Base-by-base conservation (phyloP, 495 filamentous ascomycete genomes). In the Penicillium tannophilum region DNA sequence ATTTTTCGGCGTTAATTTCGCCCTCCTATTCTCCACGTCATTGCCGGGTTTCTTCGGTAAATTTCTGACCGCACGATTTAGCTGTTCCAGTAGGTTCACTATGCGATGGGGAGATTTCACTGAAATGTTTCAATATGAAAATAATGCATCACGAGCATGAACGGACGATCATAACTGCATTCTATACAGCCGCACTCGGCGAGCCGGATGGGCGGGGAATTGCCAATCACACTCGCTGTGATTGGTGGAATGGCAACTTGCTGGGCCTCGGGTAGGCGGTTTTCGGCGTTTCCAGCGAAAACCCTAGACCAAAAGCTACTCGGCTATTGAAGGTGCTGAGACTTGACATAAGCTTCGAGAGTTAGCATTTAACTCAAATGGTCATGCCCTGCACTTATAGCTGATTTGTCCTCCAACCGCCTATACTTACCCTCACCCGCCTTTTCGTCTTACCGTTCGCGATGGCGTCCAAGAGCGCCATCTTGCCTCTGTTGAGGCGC, bases 401-500 rank as follows among this genome's bases (percentile, higher is more conserved):
- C 7, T 39, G 9, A 28, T 20, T 48, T 12, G 26, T 20, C 36
- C 16, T 28, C 45, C 16, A 17, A 50, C 19, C 46, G 20, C 44
- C 20, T 2, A 23, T 23, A 23, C 20, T 30, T 19, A 52, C 16
- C 28, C 36, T 46, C 39, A 28, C 47, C 11, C 48, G 44, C 46
- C 42, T 42, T 44, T 26, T 19, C 36, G n/a, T 28, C 49, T 7
- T 28, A 28, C 28, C 28, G 4, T 28, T 4, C 62, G 48, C 62
- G 30, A 79, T 80, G 77, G 75, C 75, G 55, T 76, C 77, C 11
- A 78, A 70, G 70, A 60, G 69, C 56, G 70, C 72, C 50, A 69
- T 76, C 36, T 54, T 76, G 67, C 74, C 75, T 68, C 69, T 79
- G 54, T 49, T 80, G 71, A 78, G 75, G 71, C 75, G 74, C 50